Percentiles rank a stretch among this genome's conserved stretches.
These are phyloP conservation scores for Globisporangium apiculatum DNA, from an alignment of 352 stramenopile genomes.

Conservation along the genomic window DNA sequence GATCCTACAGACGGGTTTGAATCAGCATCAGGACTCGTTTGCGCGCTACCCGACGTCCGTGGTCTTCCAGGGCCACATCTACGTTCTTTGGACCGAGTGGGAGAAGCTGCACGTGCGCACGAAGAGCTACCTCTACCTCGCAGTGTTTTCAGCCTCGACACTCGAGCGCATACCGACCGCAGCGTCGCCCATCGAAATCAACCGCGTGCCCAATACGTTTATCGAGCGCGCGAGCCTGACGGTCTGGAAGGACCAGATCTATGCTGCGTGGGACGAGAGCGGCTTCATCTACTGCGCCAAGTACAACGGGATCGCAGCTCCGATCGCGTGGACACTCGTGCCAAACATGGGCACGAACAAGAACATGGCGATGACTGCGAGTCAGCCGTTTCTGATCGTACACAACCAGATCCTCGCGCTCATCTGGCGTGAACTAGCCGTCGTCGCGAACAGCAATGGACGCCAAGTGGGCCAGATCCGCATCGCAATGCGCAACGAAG, in stretches of 20 bases:
- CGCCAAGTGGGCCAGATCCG: slow-evolving; percentile 40
- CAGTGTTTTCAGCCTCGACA: slow-evolving; percentile 37
- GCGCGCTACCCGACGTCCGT: slow-evolving; percentile 33
- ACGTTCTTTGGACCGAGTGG: slow-evolving; percentile 66
- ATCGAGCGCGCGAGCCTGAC: slow-evolving; percentile 38
- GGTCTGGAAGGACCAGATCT: slow-evolving; percentile 41
- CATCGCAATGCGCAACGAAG: slow-evolving; percentile 45
- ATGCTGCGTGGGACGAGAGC: slow-evolving; percentile 68
- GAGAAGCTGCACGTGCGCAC: slow-evolving; percentile 23
- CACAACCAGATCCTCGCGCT: slow-evolving; percentile 58
- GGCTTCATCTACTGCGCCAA: slow-evolving; percentile 45
- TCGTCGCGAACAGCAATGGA: slow-evolving; percentile 5
- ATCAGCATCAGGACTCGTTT: slow-evolving; percentile 44
- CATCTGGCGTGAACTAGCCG: slow-evolving; percentile 44
- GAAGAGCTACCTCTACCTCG: slow-evolving; percentile 47
- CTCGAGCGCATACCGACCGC: slow-evolving; percentile 21
- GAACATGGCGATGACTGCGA: slow-evolving; percentile 39
- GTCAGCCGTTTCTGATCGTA: slow-evolving; percentile 34
- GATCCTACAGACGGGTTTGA: slow-evolving; percentile 54
- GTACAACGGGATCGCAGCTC: slow-evolving; percentile 35
- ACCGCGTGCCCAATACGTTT: slow-evolving; percentile 38
- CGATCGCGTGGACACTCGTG: slow-evolving; percentile 44
- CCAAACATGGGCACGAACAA: slow-evolving; percentile 61
- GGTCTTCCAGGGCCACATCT: slow-evolving; percentile 34
- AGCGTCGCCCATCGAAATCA: slow-evolving; percentile 21